phyloP scores from a whole-genome alignment of 345 rosid species.

The Camelina neglecta region DNA sequence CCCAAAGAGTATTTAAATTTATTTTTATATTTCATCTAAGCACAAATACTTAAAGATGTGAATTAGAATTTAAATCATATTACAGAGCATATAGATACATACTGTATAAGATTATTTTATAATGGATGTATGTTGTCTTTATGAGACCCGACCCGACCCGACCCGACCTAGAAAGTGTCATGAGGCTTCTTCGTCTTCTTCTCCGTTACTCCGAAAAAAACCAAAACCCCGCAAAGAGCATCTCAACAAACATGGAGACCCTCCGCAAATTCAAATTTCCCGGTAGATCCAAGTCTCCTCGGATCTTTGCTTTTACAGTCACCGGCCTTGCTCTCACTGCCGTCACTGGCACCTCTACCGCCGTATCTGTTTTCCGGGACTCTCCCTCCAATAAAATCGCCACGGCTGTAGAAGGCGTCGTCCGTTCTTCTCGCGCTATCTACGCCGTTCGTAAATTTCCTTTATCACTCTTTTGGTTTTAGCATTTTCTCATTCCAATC shows the following conservation, averaged over 20 bases:
- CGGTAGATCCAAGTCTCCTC: slow-evolving; percentile 45
- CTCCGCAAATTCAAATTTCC: slow-evolving; percentile 48
- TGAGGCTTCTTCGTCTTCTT: neutral
- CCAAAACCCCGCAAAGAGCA: neutral
- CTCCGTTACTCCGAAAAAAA: slow-evolving; percentile 8
- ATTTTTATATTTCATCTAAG: too few species aligned
- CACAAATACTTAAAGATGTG: too few species aligned
- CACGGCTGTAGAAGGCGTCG: slow-evolving; percentile 48
- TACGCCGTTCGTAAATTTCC: slow-evolving; percentile 46
- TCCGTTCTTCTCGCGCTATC: slow-evolving; percentile 69
- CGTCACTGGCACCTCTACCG: slow-evolving; percentile 25
- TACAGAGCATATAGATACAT: too few species aligned
- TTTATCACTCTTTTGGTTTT: neutral
- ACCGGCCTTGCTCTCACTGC: slow-evolving; percentile 52
- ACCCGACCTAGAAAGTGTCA: too few species aligned
- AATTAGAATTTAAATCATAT: too few species aligned
- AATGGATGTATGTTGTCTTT: too few species aligned
- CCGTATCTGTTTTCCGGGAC: slow-evolving; percentile 34
- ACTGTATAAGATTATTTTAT: too few species aligned
- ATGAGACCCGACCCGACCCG: too few species aligned
- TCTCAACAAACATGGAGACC: slow-evolving; percentile 16
- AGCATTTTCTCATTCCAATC: neutral
- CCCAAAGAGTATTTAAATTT: too few species aligned
- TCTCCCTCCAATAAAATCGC: slow-evolving; percentile 41
- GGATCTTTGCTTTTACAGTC: slow-evolving; percentile 44